These are phyloP conservation scores for Deinandra increscens DNA, from an alignment of 129 eudicot genomes.

Conservation along the genomic window DNA sequence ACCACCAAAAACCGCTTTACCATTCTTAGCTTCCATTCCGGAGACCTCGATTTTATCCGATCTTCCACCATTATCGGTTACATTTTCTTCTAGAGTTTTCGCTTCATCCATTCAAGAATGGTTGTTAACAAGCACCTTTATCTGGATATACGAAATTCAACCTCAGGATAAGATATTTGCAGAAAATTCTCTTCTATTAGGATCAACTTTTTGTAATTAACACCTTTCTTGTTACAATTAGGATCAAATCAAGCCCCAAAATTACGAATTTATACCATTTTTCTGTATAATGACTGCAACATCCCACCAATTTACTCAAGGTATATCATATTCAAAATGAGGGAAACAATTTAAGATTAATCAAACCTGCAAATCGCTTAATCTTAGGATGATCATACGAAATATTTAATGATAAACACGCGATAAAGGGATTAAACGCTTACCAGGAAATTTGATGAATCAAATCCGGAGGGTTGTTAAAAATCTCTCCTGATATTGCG, in stretches of 20 bases:
- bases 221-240: neutral
- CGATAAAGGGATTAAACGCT: conserved; percentile 14
- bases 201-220: neutral
- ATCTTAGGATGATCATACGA: neutral
- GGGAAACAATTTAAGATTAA: neutral
- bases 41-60: conserved; percentile 4
- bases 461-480: conserved; percentile 24
- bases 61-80: conserved; percentile 22
- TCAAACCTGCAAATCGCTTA: neutral
- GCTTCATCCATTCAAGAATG: conserved; percentile 52
- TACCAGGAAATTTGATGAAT: conserved; percentile 21
- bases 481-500: conserved; percentile 14
- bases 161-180: neutral
- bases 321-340: neutral
- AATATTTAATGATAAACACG: neutral
- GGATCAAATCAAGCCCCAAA: neutral
- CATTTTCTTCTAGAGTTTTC: conserved; percentile 33
- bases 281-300: neutral
- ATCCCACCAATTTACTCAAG: neutral
- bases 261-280: neutral
- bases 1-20: neutral
- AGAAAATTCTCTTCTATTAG: neutral
- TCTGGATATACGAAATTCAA: conserved; percentile 15
- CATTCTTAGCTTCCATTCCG: neutral
- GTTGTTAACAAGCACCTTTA: conserved; percentile 11